Conservation (phyloP, 768 basidiomycete species). For the Panaeolus cyanescens region DNA sequence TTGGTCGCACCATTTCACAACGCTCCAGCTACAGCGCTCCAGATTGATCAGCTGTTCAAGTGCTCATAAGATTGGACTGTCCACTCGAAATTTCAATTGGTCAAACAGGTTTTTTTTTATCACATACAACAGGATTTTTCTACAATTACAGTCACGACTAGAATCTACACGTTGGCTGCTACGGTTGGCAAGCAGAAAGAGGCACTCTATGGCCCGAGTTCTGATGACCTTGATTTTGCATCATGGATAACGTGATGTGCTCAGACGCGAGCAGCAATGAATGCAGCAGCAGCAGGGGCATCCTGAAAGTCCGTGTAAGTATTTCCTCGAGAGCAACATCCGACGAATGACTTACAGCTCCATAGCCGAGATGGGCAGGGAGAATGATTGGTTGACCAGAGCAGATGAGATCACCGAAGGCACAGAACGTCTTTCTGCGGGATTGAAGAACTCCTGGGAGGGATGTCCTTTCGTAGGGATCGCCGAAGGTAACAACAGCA, state of each 20-base stretch:
- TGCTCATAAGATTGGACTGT: too few species aligned
- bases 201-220: too few species aligned
- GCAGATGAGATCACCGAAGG: slow-evolving; percentile 8
- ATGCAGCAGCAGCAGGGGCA: neutral
- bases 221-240: too few species aligned
- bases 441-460: slow-evolving; percentile 5
- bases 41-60: too few species aligned
- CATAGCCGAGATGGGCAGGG: neutral
- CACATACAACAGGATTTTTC: too few species aligned
- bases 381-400: neutral
- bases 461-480: slow-evolving; percentile 2
- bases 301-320: neutral
- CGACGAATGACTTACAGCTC: neutral
- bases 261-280: neutral
- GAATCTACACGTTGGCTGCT: too few species aligned
- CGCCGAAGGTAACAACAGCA: slow-evolving; percentile 16
- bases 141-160: too few species aligned
- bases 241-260: neutral
- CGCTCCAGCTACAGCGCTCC: too few species aligned
- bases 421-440: slow-evolving; percentile 6
- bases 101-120: too few species aligned
- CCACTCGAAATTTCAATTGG: too few species aligned
- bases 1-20: too few species aligned
- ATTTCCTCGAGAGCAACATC: neutral
- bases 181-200: too few species aligned